Conservation (phyloP, 805 yeast genomes). For the Myxozyma vanderwaltii region DNA sequence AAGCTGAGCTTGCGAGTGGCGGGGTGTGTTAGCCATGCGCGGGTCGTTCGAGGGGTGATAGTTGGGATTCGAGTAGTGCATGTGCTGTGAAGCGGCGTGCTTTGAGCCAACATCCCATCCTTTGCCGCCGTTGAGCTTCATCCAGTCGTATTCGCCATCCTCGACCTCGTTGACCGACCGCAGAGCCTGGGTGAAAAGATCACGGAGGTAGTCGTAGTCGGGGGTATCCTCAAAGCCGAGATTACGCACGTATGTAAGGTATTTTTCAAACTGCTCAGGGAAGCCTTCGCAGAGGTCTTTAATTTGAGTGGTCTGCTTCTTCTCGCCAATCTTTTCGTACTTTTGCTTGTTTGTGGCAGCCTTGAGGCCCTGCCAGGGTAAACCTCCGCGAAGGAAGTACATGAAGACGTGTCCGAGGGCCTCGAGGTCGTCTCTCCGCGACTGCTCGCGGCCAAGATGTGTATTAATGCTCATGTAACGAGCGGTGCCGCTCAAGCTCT, state of each 20-base stretch:
- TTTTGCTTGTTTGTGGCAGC: slow-evolving; percentile 98
- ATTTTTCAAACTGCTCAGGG: slow-evolving; percentile 92
- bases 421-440: slow-evolving; percentile 94
- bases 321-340: slow-evolving; percentile 96
- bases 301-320: slow-evolving; percentile 86
- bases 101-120: slow-evolving; percentile 82
- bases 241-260: slow-evolving; percentile 83
- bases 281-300: slow-evolving; percentile 83
- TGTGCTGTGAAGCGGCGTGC: slow-evolving; percentile 34
- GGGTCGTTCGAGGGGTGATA: slow-evolving; percentile 33
- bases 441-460: slow-evolving; percentile 95
- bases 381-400: slow-evolving; percentile 88
- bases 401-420: slow-evolving; percentile 95
- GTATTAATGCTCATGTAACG: slow-evolving; percentile 97
- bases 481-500: slow-evolving; percentile 96
- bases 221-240: slow-evolving; percentile 92
- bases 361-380: slow-evolving; percentile 99
- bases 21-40: slow-evolving; percentile 30
- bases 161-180: slow-evolving; percentile 67
- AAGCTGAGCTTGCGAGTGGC: slow-evolving; percentile 39
- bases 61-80: slow-evolving; percentile 33
- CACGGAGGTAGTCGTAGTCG: slow-evolving; percentile 83
- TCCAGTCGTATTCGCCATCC: slow-evolving; percentile 97
- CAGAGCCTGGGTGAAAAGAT: slow-evolving; percentile 74
- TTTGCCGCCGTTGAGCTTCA: slow-evolving; percentile 89